Conservation (phyloP, 805 yeast species). For the Starmerella geochares region DNA sequence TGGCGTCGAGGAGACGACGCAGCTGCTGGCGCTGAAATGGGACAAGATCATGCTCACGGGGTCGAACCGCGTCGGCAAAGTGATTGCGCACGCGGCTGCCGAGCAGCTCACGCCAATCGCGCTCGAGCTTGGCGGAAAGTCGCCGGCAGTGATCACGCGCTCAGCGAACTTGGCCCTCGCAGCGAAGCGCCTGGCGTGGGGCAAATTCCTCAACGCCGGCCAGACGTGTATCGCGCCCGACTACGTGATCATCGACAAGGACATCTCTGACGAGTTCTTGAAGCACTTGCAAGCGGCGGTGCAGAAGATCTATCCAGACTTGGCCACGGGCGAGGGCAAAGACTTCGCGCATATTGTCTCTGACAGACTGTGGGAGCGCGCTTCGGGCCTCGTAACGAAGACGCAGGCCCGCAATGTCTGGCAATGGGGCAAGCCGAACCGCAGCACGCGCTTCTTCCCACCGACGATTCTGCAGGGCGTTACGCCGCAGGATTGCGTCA, state of each 20-base stretch:
- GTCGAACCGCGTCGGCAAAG: slow-evolving; percentile 59
- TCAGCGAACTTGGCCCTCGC: slow-evolving; percentile 35
- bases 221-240: slow-evolving; percentile 90
- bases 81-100: slow-evolving; percentile 75
- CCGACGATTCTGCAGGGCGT: slow-evolving; percentile 68
- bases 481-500: slow-evolving; percentile 53
- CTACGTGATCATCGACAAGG: slow-evolving; percentile 58
- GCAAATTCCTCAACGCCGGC: slow-evolving; percentile 69
- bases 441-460: slow-evolving; percentile 42
- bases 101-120: slow-evolving; percentile 68
- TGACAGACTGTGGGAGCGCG: slow-evolving; percentile 42
- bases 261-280: slow-evolving; percentile 45
- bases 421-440: slow-evolving; percentile 30
- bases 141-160: slow-evolving; percentile 64
- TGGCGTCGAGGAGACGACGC: slow-evolving; percentile 52
- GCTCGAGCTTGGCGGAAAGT: slow-evolving; percentile 86
- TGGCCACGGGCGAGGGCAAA: slow-evolving; percentile 19
- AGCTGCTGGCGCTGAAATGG: slow-evolving; percentile 50
- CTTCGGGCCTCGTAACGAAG: slow-evolving; percentile 36
- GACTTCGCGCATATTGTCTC: slow-evolving; percentile 56
- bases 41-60: slow-evolving; percentile 88
- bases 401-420: slow-evolving; percentile 27
- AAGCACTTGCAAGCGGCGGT: slow-evolving; percentile 35
- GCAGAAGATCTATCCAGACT: slow-evolving; percentile 38
- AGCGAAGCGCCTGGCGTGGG: slow-evolving; percentile 64